Percentiles rank a stretch among this genome's conserved stretches.
Conservation (phyloP, 2,329 filamentous ascomycete genomes). For the Pyricularia grisea region DNA sequence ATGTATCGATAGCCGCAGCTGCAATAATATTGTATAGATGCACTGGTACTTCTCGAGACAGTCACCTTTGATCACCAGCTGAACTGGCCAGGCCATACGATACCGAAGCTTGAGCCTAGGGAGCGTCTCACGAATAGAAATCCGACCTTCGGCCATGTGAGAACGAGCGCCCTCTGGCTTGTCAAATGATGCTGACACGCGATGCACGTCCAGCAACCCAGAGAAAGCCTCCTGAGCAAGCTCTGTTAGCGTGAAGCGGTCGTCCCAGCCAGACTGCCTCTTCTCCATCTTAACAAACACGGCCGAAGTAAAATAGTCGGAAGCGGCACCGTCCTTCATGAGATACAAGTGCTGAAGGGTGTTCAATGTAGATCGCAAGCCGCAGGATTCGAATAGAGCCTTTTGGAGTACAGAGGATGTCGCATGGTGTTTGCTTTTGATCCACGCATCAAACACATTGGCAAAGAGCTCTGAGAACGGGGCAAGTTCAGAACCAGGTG, state of each 20-base stretch:
- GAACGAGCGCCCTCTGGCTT: slow-evolving; percentile 11
- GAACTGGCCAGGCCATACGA: slow-evolving; percentile 54
- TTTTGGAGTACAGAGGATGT: slow-evolving; percentile 57
- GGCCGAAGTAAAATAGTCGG: slow-evolving; percentile 54
- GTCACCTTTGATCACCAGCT: slow-evolving; percentile 62
- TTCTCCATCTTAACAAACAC: slow-evolving; percentile 70
- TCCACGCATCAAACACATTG: slow-evolving; percentile 63
- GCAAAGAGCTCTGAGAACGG: slow-evolving; percentile 71
- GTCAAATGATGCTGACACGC: slow-evolving; percentile 49
- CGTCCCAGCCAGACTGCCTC: slow-evolving; percentile 56
- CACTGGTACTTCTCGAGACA: slow-evolving; percentile 59
- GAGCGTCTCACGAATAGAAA: slow-evolving; percentile 52
- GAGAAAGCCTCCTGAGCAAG: slow-evolving; percentile 65
- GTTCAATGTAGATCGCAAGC: slow-evolving; percentile 54
- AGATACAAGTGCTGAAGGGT: slow-evolving; percentile 67
- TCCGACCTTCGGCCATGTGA: neutral
- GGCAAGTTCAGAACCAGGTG: slow-evolving; percentile 35
- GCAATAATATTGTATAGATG: slow-evolving; percentile 67
- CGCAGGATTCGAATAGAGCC: slow-evolving; percentile 60
- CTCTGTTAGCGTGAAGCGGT: slow-evolving; percentile 73
- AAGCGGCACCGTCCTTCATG: slow-evolving; percentile 61
- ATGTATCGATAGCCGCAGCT: slow-evolving; percentile 62
- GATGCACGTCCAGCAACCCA: slow-evolving; percentile 45
- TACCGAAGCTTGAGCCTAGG: slow-evolving; percentile 58
- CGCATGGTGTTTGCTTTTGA: slow-evolving; percentile 62